phyloP scores from a whole-genome alignment of 805 yeast genomes.

The Sugiyamaella chiloensis region DNA sequence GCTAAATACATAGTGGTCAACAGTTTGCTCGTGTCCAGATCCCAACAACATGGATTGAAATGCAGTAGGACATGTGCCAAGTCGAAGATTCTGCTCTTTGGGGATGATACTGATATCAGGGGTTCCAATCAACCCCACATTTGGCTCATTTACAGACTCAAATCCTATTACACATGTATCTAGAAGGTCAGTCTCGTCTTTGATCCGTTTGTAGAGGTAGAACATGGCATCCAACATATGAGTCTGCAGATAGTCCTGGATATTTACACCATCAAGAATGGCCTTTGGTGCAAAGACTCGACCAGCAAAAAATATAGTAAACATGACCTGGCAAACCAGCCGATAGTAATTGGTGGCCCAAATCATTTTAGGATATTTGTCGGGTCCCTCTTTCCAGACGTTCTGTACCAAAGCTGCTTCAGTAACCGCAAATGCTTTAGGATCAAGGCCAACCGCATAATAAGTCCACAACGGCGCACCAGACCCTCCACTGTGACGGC shows the following conservation, averaged over 20 bases:
- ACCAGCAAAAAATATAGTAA: constrained; percentile 82
- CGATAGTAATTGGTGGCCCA: constrained; percentile 87
- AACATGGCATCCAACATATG: constrained; percentile 56
- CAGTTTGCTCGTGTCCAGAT: constrained; percentile 65
- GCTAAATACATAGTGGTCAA: constrained; percentile 68
- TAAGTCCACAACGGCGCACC: constrained; percentile 95
- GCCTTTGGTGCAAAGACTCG: constrained; percentile 70
- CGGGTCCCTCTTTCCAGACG: constrained; percentile 47
- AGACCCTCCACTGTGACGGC: constrained; percentile 83
- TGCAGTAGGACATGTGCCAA: constrained; percentile 82
- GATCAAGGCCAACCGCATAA: constrained; percentile 85
- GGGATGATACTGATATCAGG: constrained; percentile 52
- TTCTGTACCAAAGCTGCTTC: constrained; percentile 82
- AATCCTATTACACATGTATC: constrained; percentile 58
- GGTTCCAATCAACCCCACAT: constrained; percentile 66
- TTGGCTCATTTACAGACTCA: constrained; percentile 86
- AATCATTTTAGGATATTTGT: constrained; percentile 75
- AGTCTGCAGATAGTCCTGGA: constrained; percentile 70
- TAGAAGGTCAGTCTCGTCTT: constrained; percentile 38
- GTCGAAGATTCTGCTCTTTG: constrained; percentile 58
- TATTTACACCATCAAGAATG: constrained; percentile 63
- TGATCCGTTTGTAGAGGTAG: constrained; percentile 46
- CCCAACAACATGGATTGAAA: constrained; percentile 73
- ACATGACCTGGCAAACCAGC: constrained; percentile 78
- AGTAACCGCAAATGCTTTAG: constrained; percentile 58